These are phyloP conservation scores for Stachybotrys chartarum DNA, from an alignment of 2,329 filamentous ascomycete species.

Conservation along the genomic window DNA sequence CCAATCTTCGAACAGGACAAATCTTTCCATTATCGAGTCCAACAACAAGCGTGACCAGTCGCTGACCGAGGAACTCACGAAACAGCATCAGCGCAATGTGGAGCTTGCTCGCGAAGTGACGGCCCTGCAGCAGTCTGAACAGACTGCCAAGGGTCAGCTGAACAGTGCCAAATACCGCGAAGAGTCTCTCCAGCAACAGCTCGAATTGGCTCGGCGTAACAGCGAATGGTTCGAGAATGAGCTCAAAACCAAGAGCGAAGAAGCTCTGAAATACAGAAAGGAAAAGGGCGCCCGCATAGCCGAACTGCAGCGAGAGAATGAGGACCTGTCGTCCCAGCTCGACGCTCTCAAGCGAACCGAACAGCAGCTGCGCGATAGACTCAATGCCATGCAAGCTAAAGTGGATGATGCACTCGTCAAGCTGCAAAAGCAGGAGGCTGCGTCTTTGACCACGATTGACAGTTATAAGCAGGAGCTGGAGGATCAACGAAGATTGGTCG, in stretches of 20 bases:
- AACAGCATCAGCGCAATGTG: constrained; percentile 82
- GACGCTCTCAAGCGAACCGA: constrained; percentile 76
- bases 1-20: constrained; percentile 88
- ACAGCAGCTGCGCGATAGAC: constrained; percentile 68
- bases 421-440: constrained; percentile 79
- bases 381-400: constrained; percentile 80
- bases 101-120: constrained; percentile 78
- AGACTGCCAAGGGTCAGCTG: constrained; percentile 71
- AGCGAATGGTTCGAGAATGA: constrained; percentile 92
- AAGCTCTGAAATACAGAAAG: constrained; percentile 85
- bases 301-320: constrained; percentile 80
- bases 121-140: constrained; percentile 73
- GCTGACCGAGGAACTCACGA: constrained; percentile 76
- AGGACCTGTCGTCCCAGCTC: constrained; percentile 71
- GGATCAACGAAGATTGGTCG: constrained; percentile 70
- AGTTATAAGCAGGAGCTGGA: constrained; percentile 83
- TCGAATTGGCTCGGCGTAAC: constrained; percentile 81
- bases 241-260: constrained; percentile 80
- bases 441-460: constrained; percentile 74
- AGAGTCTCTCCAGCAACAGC: constrained; percentile 81
- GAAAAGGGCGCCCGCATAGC: constrained; percentile 88
- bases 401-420: constrained; percentile 76
- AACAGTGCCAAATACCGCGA: constrained; percentile 84
- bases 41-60: constrained; percentile 83
- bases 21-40: constrained; percentile 78